Evolutionary conservation across 371 early-diverging fungal species (phyloP), one percentile per base, ranked within the genome.

Genomic region (Cokeromyces recurvatus): DNA sequence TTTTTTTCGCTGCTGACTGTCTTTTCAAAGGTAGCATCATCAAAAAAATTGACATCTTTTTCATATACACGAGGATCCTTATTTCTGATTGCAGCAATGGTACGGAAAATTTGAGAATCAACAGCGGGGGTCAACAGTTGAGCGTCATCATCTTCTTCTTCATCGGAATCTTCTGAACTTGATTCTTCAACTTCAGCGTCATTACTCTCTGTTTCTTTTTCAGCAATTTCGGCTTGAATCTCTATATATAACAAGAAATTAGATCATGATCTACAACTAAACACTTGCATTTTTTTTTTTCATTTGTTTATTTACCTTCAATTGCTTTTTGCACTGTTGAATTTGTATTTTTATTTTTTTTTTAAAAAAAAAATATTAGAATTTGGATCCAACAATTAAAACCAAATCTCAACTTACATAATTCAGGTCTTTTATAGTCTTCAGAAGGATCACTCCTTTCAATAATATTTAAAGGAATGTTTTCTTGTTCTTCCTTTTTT

Each of bases 61-160:
- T 95, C 85, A 64, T 97, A 97, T 2, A 97, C 87, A 51, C 78
- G 69, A 20, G 86, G 84, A 57, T 93, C 86, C 46, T 85, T 82
- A 14, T 75, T 66, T 4, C 83, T 79, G 45, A 97, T 86, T 36
- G 87, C 78, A 0, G 84, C 83, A 51, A 96, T 86, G 1, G 97
- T 93, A 37, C 84, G 82, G 77, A 97, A 70, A 48, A 97, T 93
- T 59, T 95, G 91, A 2, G 87, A 85, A 53, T 97, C 97, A 8
- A 95, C 62, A 34, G 82, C 92, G 9, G 93, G 90, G 14, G 95
- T 93, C 15, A 93, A 66, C 36, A 93, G 71, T 40, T 82, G 85
- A 10, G 89, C 94, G 20, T 73, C 71, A 43, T 94, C 94, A 69
- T 97, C 98, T 51, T 97, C 97, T 20, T 85, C 92, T 21, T 68